Evolutionary conservation across 805 yeast genomes (phyloP), one percentile per base, ranked within the genome.

Genomic region (Clavispora vitiphila): DNA sequence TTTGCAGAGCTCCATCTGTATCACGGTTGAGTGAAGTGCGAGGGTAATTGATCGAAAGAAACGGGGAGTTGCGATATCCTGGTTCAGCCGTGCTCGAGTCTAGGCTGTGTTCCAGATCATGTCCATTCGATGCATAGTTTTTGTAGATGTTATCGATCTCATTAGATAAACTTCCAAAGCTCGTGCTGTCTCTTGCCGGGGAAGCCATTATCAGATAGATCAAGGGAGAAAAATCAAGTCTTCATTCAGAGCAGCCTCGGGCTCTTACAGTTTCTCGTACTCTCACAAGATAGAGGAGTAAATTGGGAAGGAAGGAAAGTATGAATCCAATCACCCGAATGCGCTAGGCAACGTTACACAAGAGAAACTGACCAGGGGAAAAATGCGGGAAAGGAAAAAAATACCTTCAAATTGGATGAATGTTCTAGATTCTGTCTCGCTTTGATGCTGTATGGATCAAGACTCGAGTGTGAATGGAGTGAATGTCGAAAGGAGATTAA

Each of bases 81-180:
- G 26, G 37, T 38, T 46, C 50, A 37, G 43, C 44, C 2, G 20
- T 12, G 20, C 30, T 20, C 10, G 46, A 43, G 27, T 44, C 53
- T 10, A 49, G 47, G 9, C 47, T 40, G 21, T 36, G 34, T 12
- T 23, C 23, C 34, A 19, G 15, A 10, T 19, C 25, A 14, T 32
- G 10, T 29, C 20, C 12, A 8, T 29, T 19, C n/a, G 26, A 34
- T 8, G 38, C 37, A 32, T 44, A 47, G 24, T 32, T 40, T 15
- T 39, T 37, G 42, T 51, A 49, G 11, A 51, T 48, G 12, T 48
- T 47, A 25, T 43, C 29, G 26, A 49, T 45, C 26, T 49, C 48
- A 26, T 40, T 41, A 25, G 49, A 43, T 26, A 51, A 44, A 36
- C 53, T 48, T 30, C 45, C 38, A 31, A 47, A 35, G 34, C 47